Evolutionary conservation across 257 asterid genomes (phyloP).

Genomic region (Solanum lignicaule): DNA sequence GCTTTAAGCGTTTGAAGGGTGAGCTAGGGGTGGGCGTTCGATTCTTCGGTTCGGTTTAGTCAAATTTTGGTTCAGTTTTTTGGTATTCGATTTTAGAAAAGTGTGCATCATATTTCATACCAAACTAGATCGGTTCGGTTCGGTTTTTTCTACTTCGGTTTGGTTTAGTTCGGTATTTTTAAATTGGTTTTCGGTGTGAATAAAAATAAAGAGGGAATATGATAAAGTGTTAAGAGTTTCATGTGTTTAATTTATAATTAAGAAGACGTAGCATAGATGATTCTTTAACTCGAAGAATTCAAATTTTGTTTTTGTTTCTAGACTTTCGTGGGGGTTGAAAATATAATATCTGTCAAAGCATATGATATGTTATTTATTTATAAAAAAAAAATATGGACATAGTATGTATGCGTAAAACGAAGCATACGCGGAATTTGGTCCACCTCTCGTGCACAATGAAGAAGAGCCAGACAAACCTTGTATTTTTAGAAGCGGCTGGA

Average conservation of each 20-base stretch:
- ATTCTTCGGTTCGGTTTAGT: no score
- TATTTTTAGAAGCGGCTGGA: no score
- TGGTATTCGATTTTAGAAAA: no score
- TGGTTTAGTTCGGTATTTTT: no score
- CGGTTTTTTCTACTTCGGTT: no score
- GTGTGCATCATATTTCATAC: no score
- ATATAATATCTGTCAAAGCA: not conserved
- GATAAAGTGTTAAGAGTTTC: not conserved
- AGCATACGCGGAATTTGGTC: not conserved
- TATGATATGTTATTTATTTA: not conserved
- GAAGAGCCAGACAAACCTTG: not conserved
- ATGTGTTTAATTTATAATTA: not conserved
- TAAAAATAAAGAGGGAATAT: no score
- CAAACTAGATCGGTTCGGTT: no score
- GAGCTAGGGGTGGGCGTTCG: no score
- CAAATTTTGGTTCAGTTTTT: no score
- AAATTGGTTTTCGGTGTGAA: accelerated
- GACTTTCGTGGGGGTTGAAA: not conserved
- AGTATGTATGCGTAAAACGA: not conserved
- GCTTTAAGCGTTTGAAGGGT: no score
- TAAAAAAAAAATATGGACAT: not conserved
- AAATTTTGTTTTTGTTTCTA: not conserved
- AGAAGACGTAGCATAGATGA: not conserved
- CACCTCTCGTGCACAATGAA: not conserved
- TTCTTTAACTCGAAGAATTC: not conserved